These are phyloP conservation scores for Iris pallida DNA, from an alignment of 116 monocot species.

Conservation along the genomic window DNA sequence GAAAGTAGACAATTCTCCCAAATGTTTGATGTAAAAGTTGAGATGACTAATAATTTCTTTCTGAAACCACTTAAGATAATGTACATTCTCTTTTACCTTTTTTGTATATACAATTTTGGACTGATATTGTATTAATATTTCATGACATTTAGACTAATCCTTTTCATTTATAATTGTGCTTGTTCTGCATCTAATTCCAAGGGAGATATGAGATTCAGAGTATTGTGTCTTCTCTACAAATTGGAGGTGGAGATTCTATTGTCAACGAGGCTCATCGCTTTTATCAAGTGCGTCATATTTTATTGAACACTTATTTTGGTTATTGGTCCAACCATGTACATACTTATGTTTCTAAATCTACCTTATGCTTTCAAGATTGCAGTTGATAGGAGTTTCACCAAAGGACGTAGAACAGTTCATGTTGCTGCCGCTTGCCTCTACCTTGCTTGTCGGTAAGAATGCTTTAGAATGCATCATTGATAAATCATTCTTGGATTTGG, in stretches of 20 bases:
- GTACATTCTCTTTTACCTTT: too few relatives aligned
- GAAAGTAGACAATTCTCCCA: too few relatives aligned
- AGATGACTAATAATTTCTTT: too few relatives aligned
- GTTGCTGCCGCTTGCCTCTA: conserved; percentile 32
- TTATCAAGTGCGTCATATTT: conserved; percentile 39
- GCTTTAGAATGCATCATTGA: too few relatives aligned
- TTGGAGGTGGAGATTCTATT: conserved; percentile 66
- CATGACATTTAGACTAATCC: background rate
- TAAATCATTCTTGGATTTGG: too few relatives aligned
- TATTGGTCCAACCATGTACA: background rate
- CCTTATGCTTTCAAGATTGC: conserved; percentile 60
- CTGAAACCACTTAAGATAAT: too few relatives aligned
- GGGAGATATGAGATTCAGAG: conserved; percentile 62
- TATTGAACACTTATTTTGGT: background rate
- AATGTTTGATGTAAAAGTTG: too few relatives aligned
- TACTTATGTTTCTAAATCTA: background rate
- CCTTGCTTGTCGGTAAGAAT: conserved; percentile 66
- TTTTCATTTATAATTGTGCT: background rate
- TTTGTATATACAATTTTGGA: background rate
- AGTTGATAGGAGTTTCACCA: conserved; percentile 45
- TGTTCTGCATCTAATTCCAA: conserved; percentile 12
- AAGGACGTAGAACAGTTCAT: too few relatives aligned
- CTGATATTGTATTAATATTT: background rate
- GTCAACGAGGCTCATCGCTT: conserved; percentile 44
- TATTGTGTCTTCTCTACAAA: conserved; percentile 33